Base-by-base conservation (phyloP, 2,329 filamentous ascomycete genomes). In the Xylaria multiplex region DNA sequence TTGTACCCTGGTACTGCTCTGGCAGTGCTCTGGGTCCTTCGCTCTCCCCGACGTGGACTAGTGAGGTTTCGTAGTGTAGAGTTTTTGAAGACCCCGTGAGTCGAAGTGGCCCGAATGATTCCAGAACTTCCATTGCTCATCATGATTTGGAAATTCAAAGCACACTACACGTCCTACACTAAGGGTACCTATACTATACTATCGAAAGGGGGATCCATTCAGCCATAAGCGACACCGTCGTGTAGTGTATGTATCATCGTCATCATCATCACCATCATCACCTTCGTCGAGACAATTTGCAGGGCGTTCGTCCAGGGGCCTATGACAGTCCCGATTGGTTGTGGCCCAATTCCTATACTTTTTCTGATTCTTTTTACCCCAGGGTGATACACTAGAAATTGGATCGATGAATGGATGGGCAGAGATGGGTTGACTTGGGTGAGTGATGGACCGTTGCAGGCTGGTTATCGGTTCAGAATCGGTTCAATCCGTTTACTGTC, bases 141-240 rank as follows among this genome's bases (percentile, higher is more conserved):
- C 43, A 55, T 64, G 65, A 67, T 67, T 67, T 67, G 65, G 45
- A 64, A 67, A 61, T 42, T 49, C 35, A 54, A 64, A 13, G 53
- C 46, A 54, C 37, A 40, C 37, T 40, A 40, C 37, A 40, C 37
- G 13, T 14, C 2, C 37, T 14, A 40, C 37, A 13, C 9, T 14
- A 40, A 11, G 5, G 27, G 27, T 27, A 27, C 27, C 27, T 27
- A 27, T 5, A 27, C 27, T 27, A 27, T 27, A 27, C 27, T 27
- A 27, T 37, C 8, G 52, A 57, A 60, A 61, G 46, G 60, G 55
- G 56, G 2, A 55, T 48, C 56, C 50, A 48, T 60, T 56, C 24
- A 37, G 16, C 30, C 19, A 53, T 60, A 32, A 54, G 32, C 55
- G 43, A 42, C 14, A 40, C 5, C 37, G 37, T 40, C 3, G 37